Evolutionary conservation across 139 green algal genomes (phyloP), one percentile per base, ranked within the genome.

Genomic region (Pleodorina starrii): DNA sequence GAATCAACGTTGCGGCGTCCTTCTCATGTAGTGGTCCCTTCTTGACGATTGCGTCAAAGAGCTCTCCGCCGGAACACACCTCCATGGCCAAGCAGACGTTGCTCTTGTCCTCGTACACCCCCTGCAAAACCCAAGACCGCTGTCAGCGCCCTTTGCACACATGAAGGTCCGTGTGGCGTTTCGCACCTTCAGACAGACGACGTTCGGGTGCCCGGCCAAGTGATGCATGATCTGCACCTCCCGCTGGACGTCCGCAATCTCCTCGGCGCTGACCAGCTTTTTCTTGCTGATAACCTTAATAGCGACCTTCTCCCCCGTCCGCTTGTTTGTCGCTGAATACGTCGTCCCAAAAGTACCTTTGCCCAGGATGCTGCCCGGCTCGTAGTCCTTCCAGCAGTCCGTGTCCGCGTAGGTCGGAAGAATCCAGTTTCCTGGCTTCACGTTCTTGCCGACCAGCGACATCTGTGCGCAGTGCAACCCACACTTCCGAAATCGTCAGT

Each of bases 21-120:
- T 95, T 96, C 93, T 99, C 98, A 88, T 96, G 94, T 98, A 99
- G 74, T 97, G 94, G n/a, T 4, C 97, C 96, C 25, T 90, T 91
- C 79, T 93, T 92, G 35, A 99, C 95, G 81, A 99, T 99, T 40
- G 94, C 84, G 91, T 99, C 98, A 93, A 99, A 99, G 48, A 99
- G 96, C 95, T 99, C 98, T 1, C 98, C 98, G 43, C 98, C 94
- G 12, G 78, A 90, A 93, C 96, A 98, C 17, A 99, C 88, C 91
- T 99, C 97, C 97, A 99, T 98, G 43, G 97, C 95, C 69, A 99
- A 91, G 91, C 98, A 97, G 38, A 99, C 94, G 82, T 95, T 94
- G 79, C 94, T 92, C 73, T 93, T 92, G 90, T 99, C 97, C 91
- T 99, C 97, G 75, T 94, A 98, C 38, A 93, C 94, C n/a, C 89